Conservation (phyloP, 2,329 filamentous ascomycete genomes). For the Fusarium luffae region DNA sequence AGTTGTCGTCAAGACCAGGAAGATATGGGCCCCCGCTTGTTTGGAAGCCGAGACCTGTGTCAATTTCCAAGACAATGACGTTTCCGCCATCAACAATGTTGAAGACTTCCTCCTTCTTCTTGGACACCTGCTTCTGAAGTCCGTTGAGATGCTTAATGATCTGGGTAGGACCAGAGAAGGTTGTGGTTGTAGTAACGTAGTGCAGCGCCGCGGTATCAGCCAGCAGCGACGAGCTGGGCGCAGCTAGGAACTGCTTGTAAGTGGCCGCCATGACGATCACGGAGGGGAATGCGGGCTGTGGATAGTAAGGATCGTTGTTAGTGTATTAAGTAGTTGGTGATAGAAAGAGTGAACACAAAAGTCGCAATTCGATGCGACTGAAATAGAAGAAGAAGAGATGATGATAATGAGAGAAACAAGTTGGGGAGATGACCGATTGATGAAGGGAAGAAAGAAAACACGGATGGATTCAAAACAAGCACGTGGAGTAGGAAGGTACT, state of each 20-base stretch:
- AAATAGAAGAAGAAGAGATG: slow-evolving; percentile 7
- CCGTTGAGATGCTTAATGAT: slow-evolving; percentile 85
- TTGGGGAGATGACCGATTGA: slow-evolving; percentile 7
- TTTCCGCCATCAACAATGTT: slow-evolving; percentile 76
- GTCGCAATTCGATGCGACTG: slow-evolving; percentile 27
- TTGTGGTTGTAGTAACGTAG: slow-evolving; percentile 90
- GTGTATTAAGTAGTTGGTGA: slow-evolving; percentile 7
- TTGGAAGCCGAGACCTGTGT: slow-evolving; percentile 85
- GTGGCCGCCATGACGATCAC: slow-evolving; percentile 55
- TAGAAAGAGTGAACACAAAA: slow-evolving; percentile 7
- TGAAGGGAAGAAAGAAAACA: slow-evolving; percentile 42
- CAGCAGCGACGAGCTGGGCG: slow-evolving; percentile 72
- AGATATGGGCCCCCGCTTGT: slow-evolving; percentile 87
- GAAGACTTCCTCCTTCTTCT: slow-evolving; percentile 83
- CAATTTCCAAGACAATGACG: slow-evolving; percentile 82
- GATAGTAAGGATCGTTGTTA: slow-evolving; percentile 14
- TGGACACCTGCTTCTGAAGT: slow-evolving; percentile 79
- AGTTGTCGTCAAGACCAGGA: slow-evolving; percentile 92
- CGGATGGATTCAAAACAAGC: slow-evolving; percentile 43
- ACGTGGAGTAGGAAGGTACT: slow-evolving; percentile 38
- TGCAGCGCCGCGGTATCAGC: slow-evolving; percentile 76
- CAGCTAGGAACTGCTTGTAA: slow-evolving; percentile 79
- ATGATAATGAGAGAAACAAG: slow-evolving; percentile 15
- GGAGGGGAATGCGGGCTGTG: slow-evolving; percentile 27
- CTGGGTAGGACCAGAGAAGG: slow-evolving; percentile 74